These are phyloP conservation scores for Tetracladium maxilliforme DNA, from an alignment of 2,329 filamentous ascomycete species.

Conservation along the genomic window DNA sequence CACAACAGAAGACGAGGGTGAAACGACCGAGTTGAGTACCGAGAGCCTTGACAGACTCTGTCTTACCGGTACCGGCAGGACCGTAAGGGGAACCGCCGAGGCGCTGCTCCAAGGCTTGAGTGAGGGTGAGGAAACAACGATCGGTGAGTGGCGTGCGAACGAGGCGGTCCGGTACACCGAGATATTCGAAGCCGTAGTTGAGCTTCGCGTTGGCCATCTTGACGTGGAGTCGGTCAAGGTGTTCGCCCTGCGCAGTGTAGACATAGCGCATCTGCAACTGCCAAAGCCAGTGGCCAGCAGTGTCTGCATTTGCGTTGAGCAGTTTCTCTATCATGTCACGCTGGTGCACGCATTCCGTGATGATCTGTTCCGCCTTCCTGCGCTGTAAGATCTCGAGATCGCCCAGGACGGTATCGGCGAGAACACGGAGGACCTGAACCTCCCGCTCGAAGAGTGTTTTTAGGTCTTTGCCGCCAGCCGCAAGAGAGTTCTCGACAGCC, in stretches of 20 bases:
- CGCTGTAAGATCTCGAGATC: constrained; percentile 76
- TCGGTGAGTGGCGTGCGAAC: constrained; percentile 95
- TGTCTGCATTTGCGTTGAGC: constrained; percentile 56
- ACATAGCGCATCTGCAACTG: constrained; percentile 94
- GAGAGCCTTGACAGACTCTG: constrained; percentile 94
- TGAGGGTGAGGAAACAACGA: constrained; percentile 94
- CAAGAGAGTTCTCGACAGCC: constrained; percentile 64
- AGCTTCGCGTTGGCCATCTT: constrained; percentile 95
- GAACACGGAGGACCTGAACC: constrained; percentile 68
- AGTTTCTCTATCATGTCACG: constrained; percentile 86
- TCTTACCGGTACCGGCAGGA: constrained; percentile 95
- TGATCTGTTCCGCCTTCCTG: constrained; percentile 96
- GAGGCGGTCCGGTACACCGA: constrained; percentile 89
- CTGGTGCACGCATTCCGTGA: constrained; percentile 97
- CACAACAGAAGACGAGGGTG: constrained; percentile 97
- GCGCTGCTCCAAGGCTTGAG: constrained; percentile 86
- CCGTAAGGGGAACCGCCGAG: constrained; percentile 95
- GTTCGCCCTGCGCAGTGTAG: constrained; percentile 70
- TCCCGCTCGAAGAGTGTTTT: constrained; percentile 64
- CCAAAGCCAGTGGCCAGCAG: constrained; percentile 78
- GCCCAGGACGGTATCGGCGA: constrained; percentile 79
- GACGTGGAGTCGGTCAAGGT: constrained; percentile 68
- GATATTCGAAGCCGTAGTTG: constrained; percentile 94
- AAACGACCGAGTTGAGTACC: constrained; percentile 94
- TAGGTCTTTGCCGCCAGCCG: constrained; percentile 55